Evolutionary conservation across 2,329 filamentous ascomycete species (phyloP).

Genomic region (Fusarium virguliforme): DNA sequence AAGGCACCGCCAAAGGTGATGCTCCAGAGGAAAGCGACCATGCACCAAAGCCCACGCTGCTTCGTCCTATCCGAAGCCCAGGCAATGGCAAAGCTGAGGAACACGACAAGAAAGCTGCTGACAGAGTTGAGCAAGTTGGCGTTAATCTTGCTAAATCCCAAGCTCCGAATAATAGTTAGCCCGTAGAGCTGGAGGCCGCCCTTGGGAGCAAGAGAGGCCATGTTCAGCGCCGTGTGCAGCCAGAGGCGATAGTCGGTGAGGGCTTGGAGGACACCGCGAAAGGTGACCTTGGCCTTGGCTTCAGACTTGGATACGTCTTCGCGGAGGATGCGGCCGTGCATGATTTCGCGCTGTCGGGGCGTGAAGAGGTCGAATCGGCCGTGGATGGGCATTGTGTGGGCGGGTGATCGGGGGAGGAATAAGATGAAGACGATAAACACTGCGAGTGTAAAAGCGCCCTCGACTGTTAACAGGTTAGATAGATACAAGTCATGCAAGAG

Average conservation of each 20-base stretch:
- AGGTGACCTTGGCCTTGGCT: slow-evolving; percentile 26
- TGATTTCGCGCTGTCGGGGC: slow-evolving; percentile 35
- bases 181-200: slow-evolving; percentile 48
- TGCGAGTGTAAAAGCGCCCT: slow-evolving; percentile 39
- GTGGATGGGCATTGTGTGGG: slow-evolving; percentile 37
- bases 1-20: slow-evolving; percentile 42
- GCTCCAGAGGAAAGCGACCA: slow-evolving; percentile 43
- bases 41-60: slow-evolving; percentile 43
- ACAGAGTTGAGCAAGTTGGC: slow-evolving; percentile 47
- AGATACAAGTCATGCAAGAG: background rate
- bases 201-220: slow-evolving; percentile 47
- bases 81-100: slow-evolving; percentile 38
- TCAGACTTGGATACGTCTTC: slow-evolving; percentile 46
- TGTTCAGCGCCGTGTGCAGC: slow-evolving; percentile 43
- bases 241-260: slow-evolving; percentile 37
- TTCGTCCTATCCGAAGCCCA: slow-evolving; percentile 41
- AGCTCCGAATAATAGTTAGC: slow-evolving; percentile 40
- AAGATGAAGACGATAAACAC: slow-evolving; percentile 39
- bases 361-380: slow-evolving; percentile 41
- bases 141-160: slow-evolving; percentile 47
- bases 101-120: slow-evolving; percentile 38
- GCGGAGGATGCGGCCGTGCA: slow-evolving; percentile 33
- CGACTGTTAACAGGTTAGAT: background rate
- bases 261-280: slow-evolving; percentile 16
- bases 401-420: slow-evolving; percentile 38